A percentile compares a stretch with the other conserved stretches of the same genome.
phyloP scores from a whole-genome alignment of 768 basidiomycete species.

The Mycena vulgaris region DNA sequence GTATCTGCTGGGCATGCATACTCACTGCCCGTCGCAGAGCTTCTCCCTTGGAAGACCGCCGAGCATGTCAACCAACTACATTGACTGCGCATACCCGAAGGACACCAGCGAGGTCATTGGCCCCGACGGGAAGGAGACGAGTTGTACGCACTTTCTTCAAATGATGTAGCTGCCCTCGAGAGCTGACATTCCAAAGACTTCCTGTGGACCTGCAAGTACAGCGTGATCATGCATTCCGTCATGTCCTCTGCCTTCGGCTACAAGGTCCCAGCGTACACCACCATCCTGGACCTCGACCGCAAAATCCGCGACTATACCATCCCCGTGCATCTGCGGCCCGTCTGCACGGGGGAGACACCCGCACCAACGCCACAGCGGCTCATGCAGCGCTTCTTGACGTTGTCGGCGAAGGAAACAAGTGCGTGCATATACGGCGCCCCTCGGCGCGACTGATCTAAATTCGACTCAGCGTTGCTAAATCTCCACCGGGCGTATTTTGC shows the following conservation, averaged over 20 bases:
- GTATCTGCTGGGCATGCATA: not conserved
- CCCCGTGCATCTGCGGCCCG: slow-evolving; percentile 62
- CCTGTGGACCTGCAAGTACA: slow-evolving; percentile 70
- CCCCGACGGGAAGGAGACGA: slow-evolving; percentile 47
- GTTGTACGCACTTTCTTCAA: slow-evolving; percentile 6
- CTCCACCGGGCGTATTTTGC: slow-evolving; percentile 80
- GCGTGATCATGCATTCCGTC: slow-evolving; percentile 65
- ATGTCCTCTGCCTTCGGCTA: slow-evolving; percentile 67
- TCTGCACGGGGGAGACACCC: slow-evolving; percentile 40
- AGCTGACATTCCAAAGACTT: slow-evolving; percentile 58
- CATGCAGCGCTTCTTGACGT: slow-evolving; percentile 61
- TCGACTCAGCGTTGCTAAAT: slow-evolving; percentile 66
- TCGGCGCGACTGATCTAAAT: not conserved
- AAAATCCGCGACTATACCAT: slow-evolving; percentile 74
- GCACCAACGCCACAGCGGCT: slow-evolving; percentile 42
- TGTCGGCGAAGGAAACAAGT: slow-evolving; percentile 68
- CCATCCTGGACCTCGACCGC: slow-evolving; percentile 71
- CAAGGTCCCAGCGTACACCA: slow-evolving; percentile 65
- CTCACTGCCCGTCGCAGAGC: slow-evolving; percentile 57
- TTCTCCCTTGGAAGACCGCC: slow-evolving; percentile 75
- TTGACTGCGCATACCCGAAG: slow-evolving; percentile 71
- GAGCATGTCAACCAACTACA: slow-evolving; percentile 64
- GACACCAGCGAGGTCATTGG: slow-evolving; percentile 54
- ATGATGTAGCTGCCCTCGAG: not conserved
- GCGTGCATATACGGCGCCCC: slow-evolving; percentile 31